These are phyloP conservation scores for Apiotrichum sp. DNA, from an alignment of 1,284 basidiomycete species.

Conservation along the genomic window DNA sequence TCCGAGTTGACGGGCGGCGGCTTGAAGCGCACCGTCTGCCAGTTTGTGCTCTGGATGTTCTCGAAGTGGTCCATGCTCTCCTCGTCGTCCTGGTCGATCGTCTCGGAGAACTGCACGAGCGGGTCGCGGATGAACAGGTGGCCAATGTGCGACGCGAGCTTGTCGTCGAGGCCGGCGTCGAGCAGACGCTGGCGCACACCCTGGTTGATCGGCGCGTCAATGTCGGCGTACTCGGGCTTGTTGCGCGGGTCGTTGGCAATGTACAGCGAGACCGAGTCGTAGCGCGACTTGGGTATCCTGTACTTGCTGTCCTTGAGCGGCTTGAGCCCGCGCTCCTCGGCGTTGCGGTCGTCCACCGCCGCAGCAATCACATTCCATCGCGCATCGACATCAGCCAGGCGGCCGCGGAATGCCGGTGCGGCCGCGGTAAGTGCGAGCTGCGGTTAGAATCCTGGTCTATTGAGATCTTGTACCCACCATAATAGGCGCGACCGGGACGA, in stretches of 20 bases:
- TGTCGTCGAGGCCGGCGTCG: conserved; percentile 73
- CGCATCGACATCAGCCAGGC: conserved; percentile 92
- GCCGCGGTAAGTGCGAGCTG: conserved; percentile 82
- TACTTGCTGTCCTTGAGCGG: conserved; percentile 68
- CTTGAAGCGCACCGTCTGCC: conserved; percentile 99
- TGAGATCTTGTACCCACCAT: conserved; percentile 55
- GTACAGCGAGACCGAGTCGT: conserved; percentile 93
- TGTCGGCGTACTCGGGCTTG: conserved; percentile 90
- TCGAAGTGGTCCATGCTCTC: conserved; percentile 93
- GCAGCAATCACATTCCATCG: conserved; percentile 98
- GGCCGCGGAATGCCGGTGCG: conserved; percentile 88
- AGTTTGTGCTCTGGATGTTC: conserved; percentile 99
- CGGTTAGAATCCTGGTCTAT: neutral
- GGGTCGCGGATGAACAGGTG: conserved; percentile 98
- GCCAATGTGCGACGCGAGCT: conserved; percentile 84
- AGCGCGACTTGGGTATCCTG: conserved; percentile 88
- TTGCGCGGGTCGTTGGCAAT: conserved; percentile 82
- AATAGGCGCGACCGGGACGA: conserved; percentile 89
- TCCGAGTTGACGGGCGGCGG: conserved; percentile 84
- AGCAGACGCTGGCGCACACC: conserved; percentile 64
- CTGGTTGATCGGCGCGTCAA: conserved; percentile 70
- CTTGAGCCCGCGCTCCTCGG: conserved; percentile 86
- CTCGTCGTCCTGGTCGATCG: conserved; percentile 82
- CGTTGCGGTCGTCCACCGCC: conserved; percentile 92
- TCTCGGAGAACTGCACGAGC: conserved; percentile 90